These are phyloP conservation scores for Phoenix roebelenii DNA, from an alignment of 176 grass and related monocot genomes.

Conservation along the genomic window DNA sequence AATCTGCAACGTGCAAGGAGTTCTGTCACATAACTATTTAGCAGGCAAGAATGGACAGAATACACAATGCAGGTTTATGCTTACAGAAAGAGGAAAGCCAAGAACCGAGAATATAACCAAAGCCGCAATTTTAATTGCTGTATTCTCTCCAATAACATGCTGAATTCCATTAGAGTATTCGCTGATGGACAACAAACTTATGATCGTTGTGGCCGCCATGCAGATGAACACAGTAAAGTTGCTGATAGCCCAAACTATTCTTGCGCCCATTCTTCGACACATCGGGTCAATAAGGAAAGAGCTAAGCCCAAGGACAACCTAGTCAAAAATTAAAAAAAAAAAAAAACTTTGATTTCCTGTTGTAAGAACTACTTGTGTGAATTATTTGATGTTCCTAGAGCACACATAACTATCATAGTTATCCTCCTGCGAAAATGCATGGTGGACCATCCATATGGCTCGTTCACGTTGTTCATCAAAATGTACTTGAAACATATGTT, in stretches of 20 bases:
- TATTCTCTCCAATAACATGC: conserved; percentile 69
- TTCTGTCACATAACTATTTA: too few relatives aligned
- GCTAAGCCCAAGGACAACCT: conserved; percentile 88
- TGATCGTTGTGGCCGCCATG: conserved; percentile 72
- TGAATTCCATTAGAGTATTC: conserved; percentile 45
- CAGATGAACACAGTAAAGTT: conserved; percentile 95
- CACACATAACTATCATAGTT: too few relatives aligned
- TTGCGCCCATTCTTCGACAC: conserved; percentile 67
- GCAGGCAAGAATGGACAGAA: background rate
- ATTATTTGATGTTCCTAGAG: too few relatives aligned
- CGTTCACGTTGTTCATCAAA: too few relatives aligned
- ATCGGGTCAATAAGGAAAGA: conserved; percentile 91
- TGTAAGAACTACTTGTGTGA: too few relatives aligned
- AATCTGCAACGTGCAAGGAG: conserved; percentile 31
- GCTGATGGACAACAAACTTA: conserved; percentile 64
- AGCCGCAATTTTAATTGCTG: conserved; percentile 41
- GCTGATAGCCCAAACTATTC: conserved; percentile 85
- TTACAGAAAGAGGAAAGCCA: conserved; percentile 85
- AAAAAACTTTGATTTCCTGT: background rate
- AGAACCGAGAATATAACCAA: conserved; percentile 85
- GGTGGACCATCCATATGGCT: too few relatives aligned
- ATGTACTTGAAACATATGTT: too few relatives aligned
- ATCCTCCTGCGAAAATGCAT: too few relatives aligned
- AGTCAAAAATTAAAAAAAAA: conserved; percentile 1
- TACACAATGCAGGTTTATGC: conserved; percentile 8